These are phyloP conservation scores for Babesia caballi DNA, from an alignment of 169 alveolate genomes.

Conservation along the genomic window DNA sequence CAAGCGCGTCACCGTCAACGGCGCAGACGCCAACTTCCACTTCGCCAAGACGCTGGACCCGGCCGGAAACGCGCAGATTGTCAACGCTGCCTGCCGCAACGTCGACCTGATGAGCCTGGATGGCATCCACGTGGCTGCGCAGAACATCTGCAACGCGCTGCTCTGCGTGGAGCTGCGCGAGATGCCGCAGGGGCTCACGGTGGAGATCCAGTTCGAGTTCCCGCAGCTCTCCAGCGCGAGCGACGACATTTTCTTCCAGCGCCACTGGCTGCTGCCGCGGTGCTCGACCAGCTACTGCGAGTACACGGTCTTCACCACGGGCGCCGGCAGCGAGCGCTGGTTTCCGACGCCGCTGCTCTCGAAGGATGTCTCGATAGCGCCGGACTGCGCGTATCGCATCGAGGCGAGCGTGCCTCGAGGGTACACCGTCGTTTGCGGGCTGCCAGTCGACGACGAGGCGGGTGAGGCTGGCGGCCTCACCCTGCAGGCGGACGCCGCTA, in stretches of 20 bases:
- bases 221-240: conserved; percentile 19
- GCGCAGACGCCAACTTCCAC: conserved; percentile 17
- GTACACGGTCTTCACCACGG: conserved; percentile 20
- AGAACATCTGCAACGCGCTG: conserved; percentile 29
- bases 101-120: conserved; percentile 57
- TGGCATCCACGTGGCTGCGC: conserved; percentile 52
- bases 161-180: conserved; percentile 40
- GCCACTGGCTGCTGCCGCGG: conserved; percentile 62
- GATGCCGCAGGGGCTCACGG: neutral
- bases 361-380: neutral
- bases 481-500: neutral
- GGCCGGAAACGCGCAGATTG: conserved; percentile 1
- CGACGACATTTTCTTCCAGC: conserved; percentile 38
- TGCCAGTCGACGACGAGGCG: conserved; percentile 25
- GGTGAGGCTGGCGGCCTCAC: neutral
- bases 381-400: conserved; percentile 17
- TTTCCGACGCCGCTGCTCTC: conserved; percentile 36
- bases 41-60: conserved; percentile 31
- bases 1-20: conserved; percentile 50
- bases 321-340: conserved; percentile 32
- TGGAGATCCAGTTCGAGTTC: conserved; percentile 53
- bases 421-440: conserved; percentile 53
- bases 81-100: conserved; percentile 13
- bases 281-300: conserved; percentile 52
- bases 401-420: conserved; percentile 44